A percentile compares a stretch with the other conserved stretches of the same genome.
Evolutionary conservation across 176 grass and related monocot genomes (phyloP).

Genomic region (Musa schizocarpa): DNA sequence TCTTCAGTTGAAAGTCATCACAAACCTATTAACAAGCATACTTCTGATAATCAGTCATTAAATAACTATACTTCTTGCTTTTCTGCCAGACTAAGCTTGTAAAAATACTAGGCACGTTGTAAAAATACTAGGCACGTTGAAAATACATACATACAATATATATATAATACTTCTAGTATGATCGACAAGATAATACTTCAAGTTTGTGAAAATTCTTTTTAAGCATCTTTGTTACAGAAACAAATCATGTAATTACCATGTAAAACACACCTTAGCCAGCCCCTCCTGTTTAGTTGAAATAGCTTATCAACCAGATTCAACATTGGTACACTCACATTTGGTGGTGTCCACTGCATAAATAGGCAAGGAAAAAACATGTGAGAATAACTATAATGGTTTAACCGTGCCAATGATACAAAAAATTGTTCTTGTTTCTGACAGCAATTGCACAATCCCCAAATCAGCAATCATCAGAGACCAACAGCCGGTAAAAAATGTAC

Average conservation of each 20-base stretch:
- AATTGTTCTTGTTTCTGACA: too few species aligned
- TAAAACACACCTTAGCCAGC: conserved; percentile 77
- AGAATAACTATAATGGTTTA: conserved; percentile 11
- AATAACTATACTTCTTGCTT: not conserved
- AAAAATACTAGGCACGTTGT: not conserved
- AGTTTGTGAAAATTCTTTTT: not conserved
- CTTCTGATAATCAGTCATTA: not conserved
- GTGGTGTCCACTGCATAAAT: conserved; percentile 70
- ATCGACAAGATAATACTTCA: too few species aligned
- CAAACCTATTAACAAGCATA: not conserved
- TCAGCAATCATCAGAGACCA: too few species aligned
- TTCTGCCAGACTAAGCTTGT: not conserved
- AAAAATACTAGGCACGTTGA: not conserved
- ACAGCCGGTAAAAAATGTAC: too few species aligned
- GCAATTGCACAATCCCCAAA: too few species aligned
- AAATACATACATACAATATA: too few species aligned
- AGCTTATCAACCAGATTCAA: conserved; percentile 91
- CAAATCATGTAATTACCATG: conserved; percentile 15
- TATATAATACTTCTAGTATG: too few species aligned
- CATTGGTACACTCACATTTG: conserved; percentile 86
- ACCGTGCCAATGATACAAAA: not conserved
- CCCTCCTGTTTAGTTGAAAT: conserved; percentile 82
- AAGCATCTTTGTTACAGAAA: conserved; percentile 18
- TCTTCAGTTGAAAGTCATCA: not conserved
- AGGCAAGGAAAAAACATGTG: not conserved